Evolutionary conservation across 1,284 basidiomycete genomes (phyloP), one percentile per base, ranked within the genome.

Genomic region (Schizophyllum commune): DNA sequence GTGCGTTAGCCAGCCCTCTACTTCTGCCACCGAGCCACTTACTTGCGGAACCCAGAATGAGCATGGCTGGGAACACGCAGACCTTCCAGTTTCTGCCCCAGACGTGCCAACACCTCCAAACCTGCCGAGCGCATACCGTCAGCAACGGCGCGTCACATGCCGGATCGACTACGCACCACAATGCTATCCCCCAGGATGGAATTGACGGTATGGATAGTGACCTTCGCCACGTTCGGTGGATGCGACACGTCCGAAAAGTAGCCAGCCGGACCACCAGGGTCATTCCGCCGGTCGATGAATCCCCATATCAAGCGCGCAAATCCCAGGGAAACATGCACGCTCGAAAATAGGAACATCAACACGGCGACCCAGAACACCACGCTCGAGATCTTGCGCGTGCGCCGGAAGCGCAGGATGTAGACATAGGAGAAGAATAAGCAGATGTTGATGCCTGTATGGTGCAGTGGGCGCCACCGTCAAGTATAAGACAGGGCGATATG

Each of bases 211-310:
- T 76, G 74, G 52, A 77, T 70, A 21, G 70, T 71, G 32, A 76
- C 75, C 60, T 77, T 77, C 21, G 71, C 73, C 21, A 77, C 75
- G 62, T 76, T 75, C 32, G 71, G 69, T 21, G 73, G 74, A 13
- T 72, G 72, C 22, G 72, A 75, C 3, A 76, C 74, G 60, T 75
- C 70, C 0, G 74, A 73, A 63, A 76, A 76, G 64, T 72, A 76
- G 2, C 70, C 74, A 32, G 65, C 68, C 4, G 74, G 75, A 19
- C 73, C 74, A 7, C 74, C 74, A 11, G 69, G 67, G 57, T 62
- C 59, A 62, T 75, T 65, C 27, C 73, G 70, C 7, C 69, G 66
- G 51, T 67, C 62, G 60, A 76, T 75, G 69, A 76, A 77, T 19
- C 75, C 75, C 64, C 70, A 67, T 58, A 77, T 73, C 60, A 77